Evolutionary conservation across 495 filamentous ascomycete genomes (phyloP).

Genomic region (Penicillium goetzii): DNA sequence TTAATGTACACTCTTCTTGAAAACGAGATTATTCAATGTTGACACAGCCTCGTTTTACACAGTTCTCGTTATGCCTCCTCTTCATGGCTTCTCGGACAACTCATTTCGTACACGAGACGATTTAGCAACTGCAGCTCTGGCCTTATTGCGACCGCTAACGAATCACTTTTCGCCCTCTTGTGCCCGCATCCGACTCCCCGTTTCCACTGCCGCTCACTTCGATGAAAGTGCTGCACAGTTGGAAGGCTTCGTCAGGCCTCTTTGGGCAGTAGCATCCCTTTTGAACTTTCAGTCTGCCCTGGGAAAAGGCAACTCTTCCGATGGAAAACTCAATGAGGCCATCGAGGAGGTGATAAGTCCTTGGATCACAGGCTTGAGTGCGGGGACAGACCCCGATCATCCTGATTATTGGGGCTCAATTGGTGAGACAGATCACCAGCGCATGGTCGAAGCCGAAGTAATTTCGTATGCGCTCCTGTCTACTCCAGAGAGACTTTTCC

Average conservation of each 20-base stretch:
- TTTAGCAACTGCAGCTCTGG: constrained; percentile 17
- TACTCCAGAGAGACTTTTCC: constrained; percentile 14
- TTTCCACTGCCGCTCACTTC: constrained; percentile 24
- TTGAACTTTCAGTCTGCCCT: background rate
- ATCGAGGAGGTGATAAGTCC: constrained; percentile 12
- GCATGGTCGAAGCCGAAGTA: constrained; percentile 35
- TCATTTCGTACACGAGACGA: constrained; percentile 20
- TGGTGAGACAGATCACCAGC: constrained; percentile 22
- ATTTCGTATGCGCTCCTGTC: constrained; percentile 26
- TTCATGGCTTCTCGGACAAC: constrained; percentile 18
- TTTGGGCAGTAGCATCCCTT: constrained; percentile 27
- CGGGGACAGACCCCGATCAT: constrained; percentile 25
- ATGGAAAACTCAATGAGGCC: background rate
- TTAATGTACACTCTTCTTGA: background rate
- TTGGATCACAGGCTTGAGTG: constrained; percentile 26
- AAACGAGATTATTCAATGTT: background rate
- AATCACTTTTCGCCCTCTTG: constrained; percentile 20
- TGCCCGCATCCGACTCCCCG: constrained; percentile 25
- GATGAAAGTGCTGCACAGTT: constrained; percentile 30
- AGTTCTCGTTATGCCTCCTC: constrained; percentile 12
- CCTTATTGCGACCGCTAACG: constrained; percentile 20
- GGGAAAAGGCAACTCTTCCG: background rate
- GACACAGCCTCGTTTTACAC: background rate
- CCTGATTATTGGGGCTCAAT: constrained; percentile 33
- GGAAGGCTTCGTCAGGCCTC: constrained; percentile 28